A percentile compares a stretch with the other conserved stretches of the same genome.
phyloP scores from a whole-genome alignment of 768 basidiomycete genomes.

The Fomitopsis pulvina region DNA sequence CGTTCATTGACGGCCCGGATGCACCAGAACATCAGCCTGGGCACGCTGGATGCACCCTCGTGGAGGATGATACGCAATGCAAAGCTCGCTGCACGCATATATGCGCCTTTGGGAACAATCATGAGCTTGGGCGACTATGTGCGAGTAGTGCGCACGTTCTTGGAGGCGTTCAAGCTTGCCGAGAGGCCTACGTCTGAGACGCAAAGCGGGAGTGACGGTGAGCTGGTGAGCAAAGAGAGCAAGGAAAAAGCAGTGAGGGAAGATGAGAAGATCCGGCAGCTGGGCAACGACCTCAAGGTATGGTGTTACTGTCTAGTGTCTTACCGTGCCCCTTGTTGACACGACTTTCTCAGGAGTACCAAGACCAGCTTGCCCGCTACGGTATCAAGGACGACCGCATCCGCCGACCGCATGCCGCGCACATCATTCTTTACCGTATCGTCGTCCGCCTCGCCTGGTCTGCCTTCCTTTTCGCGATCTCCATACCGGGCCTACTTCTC shows the following conservation, averaged over 20 bases:
- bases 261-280: slow-evolving; percentile 21
- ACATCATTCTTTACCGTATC: slow-evolving; percentile 56
- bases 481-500: slow-evolving; percentile 70
- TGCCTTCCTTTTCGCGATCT: slow-evolving; percentile 52
- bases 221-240: slow-evolving; percentile 14
- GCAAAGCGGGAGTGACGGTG: slow-evolving; percentile 12
- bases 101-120: slow-evolving; percentile 80
- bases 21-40: slow-evolving; percentile 63
- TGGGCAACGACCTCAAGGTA: slow-evolving; percentile 56
- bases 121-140: slow-evolving; percentile 86
- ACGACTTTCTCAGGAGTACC: slow-evolving; percentile 48
- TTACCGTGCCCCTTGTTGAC: not conserved
- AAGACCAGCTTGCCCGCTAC: slow-evolving; percentile 58
- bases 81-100: slow-evolving; percentile 73
- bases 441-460: slow-evolving; percentile 60
- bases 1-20: slow-evolving; percentile 55
- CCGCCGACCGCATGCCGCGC: slow-evolving; percentile 51
- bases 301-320: not conserved
- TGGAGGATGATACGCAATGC: slow-evolving; percentile 74
- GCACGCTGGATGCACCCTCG: slow-evolving; percentile 79
- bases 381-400: slow-evolving; percentile 86
- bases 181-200: slow-evolving; percentile 9
- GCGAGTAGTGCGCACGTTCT: slow-evolving; percentile 64
- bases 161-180: slow-evolving; percentile 61
- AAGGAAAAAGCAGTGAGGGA: slow-evolving; percentile 15